phyloP scores from a whole-genome alignment of 179 eudicot species.

The Carnegiea gigantea region DNA sequence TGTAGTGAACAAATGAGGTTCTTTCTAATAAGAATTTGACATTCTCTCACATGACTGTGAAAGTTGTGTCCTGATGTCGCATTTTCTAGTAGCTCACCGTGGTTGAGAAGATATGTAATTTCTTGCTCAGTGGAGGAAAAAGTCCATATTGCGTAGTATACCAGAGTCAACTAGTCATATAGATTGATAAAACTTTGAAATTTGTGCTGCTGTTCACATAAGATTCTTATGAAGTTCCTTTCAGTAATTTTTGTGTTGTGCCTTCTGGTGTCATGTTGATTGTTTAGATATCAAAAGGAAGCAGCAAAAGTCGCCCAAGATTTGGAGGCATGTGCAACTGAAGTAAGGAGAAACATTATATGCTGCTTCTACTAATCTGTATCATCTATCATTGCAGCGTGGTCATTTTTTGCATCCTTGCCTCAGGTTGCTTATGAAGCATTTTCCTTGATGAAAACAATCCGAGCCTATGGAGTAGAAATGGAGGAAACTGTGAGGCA shows the following conservation, averaged over 20 bases:
- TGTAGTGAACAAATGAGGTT: neutral
- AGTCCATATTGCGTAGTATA: too few relatives aligned
- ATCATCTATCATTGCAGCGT: too few relatives aligned
- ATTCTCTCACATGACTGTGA: neutral
- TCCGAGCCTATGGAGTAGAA: constrained; percentile 54
- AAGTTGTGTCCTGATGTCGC: neutral
- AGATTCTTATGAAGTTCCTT: too few relatives aligned
- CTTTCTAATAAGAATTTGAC: neutral
- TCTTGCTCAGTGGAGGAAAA: too few relatives aligned
- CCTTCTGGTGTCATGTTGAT: neutral
- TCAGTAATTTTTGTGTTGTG: neutral
- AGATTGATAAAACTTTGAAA: too few relatives aligned
- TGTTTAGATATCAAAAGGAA: constrained; percentile 51
- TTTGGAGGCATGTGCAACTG: constrained; percentile 47
- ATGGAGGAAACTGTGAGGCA: constrained; percentile 45
- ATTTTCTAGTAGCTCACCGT: neutral
- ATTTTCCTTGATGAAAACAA: constrained; percentile 41
- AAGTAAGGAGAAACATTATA: constrained; percentile 36
- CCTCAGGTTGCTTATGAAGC: constrained; percentile 49
- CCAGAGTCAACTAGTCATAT: too few relatives aligned
- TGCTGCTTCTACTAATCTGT: neutral
- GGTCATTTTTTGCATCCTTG: neutral
- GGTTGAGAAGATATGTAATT: too few relatives aligned
- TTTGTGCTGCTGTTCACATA: too few relatives aligned
- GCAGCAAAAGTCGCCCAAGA: constrained; percentile 53